Base-by-base conservation (phyloP, 2,329 filamentous ascomycete genomes). In the Colletotrichum destructivum region DNA sequence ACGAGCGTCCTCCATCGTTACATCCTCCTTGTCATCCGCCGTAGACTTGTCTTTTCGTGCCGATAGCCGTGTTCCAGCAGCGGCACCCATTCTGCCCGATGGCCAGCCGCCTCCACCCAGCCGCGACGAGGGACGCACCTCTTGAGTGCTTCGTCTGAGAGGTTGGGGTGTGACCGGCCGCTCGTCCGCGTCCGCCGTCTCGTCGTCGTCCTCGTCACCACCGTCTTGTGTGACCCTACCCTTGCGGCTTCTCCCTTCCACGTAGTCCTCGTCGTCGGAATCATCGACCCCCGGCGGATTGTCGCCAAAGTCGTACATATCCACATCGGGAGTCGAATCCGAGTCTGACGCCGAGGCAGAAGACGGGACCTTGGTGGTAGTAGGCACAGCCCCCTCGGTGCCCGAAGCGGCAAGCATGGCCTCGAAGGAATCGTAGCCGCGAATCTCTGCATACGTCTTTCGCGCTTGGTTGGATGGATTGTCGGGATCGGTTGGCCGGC, bases 271-370 rank as follows among this genome's bases (percentile, higher is more conserved):
- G 13, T 74, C 72, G 2, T 70, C 70, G 13, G 70, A 73, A 49
- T 73, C 72, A 44, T 73, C 59, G 3, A 63, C 44, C 13, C 78
- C 69, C 5, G 47, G 63, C 2, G 80, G 80, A 0, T 71, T 71
- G 64, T 69, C 69, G 35, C 64, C 69, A 62, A 71, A 71, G 26
- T 71, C 65, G 31, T 69, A 71, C 69, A 69, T 71, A 21, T 71
- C 59, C 6, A 62, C 65, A 40, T 71, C 69, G 15, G 60, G 65
- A 4, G 60, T 26, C 26, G 59, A 62, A 11, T 71, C 65, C 16
- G 69, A 69, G 18, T 69, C 69, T 7, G 69, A 71, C 7, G 65
- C 69, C 15, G 69, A 59, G n/a, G 69, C 65, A 13, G 66, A 59
- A 15, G 69, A 71, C 12, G 52, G 69, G 21, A 55, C 52, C 31